Evolutionary conservation across 108 stramenopile genomes (phyloP).

Genomic region (Chaetoceros tenuissimus): DNA sequence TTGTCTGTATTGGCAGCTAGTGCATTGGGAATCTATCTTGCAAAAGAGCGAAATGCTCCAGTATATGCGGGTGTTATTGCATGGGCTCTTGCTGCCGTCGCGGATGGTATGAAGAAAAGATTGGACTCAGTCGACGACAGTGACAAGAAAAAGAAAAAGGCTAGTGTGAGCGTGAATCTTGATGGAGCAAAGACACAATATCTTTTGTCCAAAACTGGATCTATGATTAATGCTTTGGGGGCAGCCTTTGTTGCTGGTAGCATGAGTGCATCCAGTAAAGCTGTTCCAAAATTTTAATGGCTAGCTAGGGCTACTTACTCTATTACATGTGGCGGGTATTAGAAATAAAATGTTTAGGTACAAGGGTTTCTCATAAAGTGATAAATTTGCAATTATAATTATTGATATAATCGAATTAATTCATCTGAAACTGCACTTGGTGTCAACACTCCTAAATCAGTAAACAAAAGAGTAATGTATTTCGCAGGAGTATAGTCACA

Average conservation of each 20-base stretch:
- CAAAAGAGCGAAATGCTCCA: slow-evolving; percentile 26
- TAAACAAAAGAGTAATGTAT: slow-evolving; percentile 95
- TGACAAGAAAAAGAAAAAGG: neutral
- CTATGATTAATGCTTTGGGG: neutral
- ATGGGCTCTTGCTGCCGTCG: slow-evolving; percentile 68
- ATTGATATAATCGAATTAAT: slow-evolving; percentile 92
- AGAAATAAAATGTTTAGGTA: no score
- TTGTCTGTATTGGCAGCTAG: slow-evolving; percentile 51
- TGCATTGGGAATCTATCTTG: slow-evolving; percentile 41
- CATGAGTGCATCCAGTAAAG: neutral
- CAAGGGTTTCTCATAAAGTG: no score
- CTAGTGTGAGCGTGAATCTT: neutral
- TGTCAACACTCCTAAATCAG: slow-evolving; percentile 95
- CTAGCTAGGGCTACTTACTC: no score
- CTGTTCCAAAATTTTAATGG: neutral
- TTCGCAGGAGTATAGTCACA: slow-evolving; percentile 95
- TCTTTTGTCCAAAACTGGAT: neutral
- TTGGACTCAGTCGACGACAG: slow-evolving; percentile 1
- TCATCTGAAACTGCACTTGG: slow-evolving; percentile 98
- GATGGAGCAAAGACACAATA: slow-evolving; percentile 3
- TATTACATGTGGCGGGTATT: no score
- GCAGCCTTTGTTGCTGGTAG: neutral
- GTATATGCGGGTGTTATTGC: slow-evolving; percentile 51
- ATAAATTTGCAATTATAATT: no score
- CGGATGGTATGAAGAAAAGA: slow-evolving; percentile 34